Evolutionary conservation across 2,329 filamentous ascomycete species (phyloP), one percentile per base, ranked within the genome.

Genomic region (Pestalotiopsis sp.): DNA sequence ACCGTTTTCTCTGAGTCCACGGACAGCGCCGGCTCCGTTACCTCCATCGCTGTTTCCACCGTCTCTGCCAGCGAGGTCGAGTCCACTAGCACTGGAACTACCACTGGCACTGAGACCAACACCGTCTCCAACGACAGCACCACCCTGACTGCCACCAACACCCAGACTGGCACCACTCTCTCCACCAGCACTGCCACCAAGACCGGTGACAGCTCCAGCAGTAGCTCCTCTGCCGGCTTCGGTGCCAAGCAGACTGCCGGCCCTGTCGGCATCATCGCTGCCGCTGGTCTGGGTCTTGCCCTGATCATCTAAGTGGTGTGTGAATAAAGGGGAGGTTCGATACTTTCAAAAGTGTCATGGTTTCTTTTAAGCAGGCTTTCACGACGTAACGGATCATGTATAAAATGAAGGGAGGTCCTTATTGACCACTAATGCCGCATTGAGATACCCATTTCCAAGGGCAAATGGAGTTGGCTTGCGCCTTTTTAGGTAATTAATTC

Each of bases 251-350:
- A 73, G 57, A 78, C 77, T 59, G 74, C 74, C 49, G 76, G 75
- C 20, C 77, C 77, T 9, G 70, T 70, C 20, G 76, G 75, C 45
- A 63, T 79, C 49, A 68, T 76, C 17, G 76, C 75, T 56, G 76
- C 74, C 65, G 77, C 74, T 36, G 77, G 76, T 68, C 65, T 78
- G 62, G 77, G 61, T 52, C 72, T 61, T 11, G 75, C 73, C 62
- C 58, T 78, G 20, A 66, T 78, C 70, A 69, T 78, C 23, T 78
- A 75, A 73, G 27, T 9, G 14, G 45, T 12, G 64, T 17, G 49
- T 14, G 20, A 40, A 57, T 9, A 36, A 40, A 57, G 7, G 17
- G n/a, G 45, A 52, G 45, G 49, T 27, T 45, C 14, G 59, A 62
- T 45, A 27, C 65, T 41, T 25, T 40, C 13, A n/a, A 11, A 36